A percentile compares a stretch with the other conserved stretches of the same genome.
These are phyloP conservation scores for Umbellularia californica DNA, from an alignment of 164 flowering plant species.

Conservation along the genomic window DNA sequence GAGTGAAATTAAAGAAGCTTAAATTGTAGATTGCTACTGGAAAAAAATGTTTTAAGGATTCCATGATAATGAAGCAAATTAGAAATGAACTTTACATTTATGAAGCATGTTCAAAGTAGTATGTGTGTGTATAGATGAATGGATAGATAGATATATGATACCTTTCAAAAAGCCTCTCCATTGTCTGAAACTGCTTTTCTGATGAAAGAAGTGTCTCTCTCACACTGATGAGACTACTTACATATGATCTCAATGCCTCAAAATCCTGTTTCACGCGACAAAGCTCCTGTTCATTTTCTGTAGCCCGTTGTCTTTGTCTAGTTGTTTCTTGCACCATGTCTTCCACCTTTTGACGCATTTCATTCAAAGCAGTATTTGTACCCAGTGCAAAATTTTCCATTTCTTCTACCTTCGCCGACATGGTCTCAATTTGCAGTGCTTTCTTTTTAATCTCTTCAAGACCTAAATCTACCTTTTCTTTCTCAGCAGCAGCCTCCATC, in stretches of 20 bases:
- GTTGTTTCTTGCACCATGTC: slow-evolving; percentile 95
- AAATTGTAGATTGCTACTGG: no score
- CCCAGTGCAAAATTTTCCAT: slow-evolving; percentile 88
- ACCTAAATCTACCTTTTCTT: slow-evolving; percentile 70
- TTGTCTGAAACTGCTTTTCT: slow-evolving; percentile 93
- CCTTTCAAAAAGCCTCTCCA: slow-evolving; percentile 93
- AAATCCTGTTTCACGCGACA: slow-evolving; percentile 85
- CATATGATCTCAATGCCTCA: slow-evolving; percentile 87
- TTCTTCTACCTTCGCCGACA: slow-evolving; percentile 84
- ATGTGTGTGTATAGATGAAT: no score
- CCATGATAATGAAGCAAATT: neutral
- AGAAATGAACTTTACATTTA: neutral
- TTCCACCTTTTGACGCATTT: slow-evolving; percentile 90
- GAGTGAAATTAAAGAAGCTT: neutral
- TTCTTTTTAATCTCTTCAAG: slow-evolving; percentile 80
- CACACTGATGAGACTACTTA: slow-evolving; percentile 84
- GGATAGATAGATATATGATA: slow-evolving; percentile 9
- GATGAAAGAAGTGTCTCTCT: slow-evolving; percentile 94
- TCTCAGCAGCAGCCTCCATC: slow-evolving; percentile 72
- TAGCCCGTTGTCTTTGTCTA: slow-evolving; percentile 90
- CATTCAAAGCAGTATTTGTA: slow-evolving; percentile 67
- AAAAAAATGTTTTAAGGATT: neutral
- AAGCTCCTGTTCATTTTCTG: slow-evolving; percentile 92
- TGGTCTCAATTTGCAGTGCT: slow-evolving; percentile 66
- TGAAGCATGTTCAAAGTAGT: neutral